Evolutionary conservation across 2,329 filamentous ascomycete genomes (phyloP), one percentile per base, ranked within the genome.

Genomic region (Fusarium continuum): DNA sequence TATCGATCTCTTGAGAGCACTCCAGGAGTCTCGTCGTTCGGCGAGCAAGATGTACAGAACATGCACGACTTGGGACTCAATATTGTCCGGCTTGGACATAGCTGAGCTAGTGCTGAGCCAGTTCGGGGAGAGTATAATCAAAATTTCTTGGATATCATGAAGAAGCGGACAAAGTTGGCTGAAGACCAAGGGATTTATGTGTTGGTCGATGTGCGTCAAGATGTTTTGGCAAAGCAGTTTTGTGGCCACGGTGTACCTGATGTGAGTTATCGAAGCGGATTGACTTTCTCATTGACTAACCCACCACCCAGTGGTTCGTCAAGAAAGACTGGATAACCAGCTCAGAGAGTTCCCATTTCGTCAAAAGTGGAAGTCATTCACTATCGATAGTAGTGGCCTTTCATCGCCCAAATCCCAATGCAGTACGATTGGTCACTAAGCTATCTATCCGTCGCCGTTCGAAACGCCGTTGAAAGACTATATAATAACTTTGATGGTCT

Each of bases 271-370:
- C n/a, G 16, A 16, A 8, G 0, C 1, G 2, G 16, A 25, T 8
- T 10, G n/a, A 4, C 10, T 7, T 8, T 6, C n/a, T 13, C n/a
- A 13, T 39, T 13, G 0, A 29, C 6, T 48, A 11, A 48, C 1
- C 25, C 16, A 10, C 0, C 3, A 5, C 0, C 0, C 2, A 48
- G 45, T 49, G 46, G 46, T 49, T 49, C 1, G 25, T 43, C 1
- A 43, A 25, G 4, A 43, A 43, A 0, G 19, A 43, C 3, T 49
- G 35, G 46, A 0, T 43, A 0, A 19, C 46, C 0, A 25, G 46
- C 3, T 49, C 19, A 19, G 46, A n/a, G 20, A 19, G 1, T 49
- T 49, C 1, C 46, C 46, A 0, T 43, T 49, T 13, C 46, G 35
- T 0, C 46, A 49, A 6, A 49, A 43, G 0, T 11, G 41, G 0